Conservation (phyloP, 345 rosid genomes). For the Schrenkiella parvula region DNA sequence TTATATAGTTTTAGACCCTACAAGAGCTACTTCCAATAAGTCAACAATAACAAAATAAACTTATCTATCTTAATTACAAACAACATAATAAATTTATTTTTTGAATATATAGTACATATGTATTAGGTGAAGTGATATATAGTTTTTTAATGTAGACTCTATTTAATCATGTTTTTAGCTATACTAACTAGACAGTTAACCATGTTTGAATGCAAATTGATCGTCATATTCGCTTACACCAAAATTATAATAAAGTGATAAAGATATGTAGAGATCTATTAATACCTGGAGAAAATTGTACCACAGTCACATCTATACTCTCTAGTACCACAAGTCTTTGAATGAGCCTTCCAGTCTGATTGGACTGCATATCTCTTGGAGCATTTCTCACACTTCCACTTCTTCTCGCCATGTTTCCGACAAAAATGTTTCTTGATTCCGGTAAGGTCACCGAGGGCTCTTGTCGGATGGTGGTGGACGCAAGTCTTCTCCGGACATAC, state of each 20-base stretch:
- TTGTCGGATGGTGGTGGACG: slow-evolving; percentile 82
- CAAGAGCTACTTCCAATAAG: slow-evolving; percentile 10
- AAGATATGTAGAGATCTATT: neutral
- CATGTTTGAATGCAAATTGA: neutral
- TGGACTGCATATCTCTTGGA: slow-evolving; percentile 93
- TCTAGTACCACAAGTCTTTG: slow-evolving; percentile 93
- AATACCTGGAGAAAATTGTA: slow-evolving; percentile 78
- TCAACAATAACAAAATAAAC: neutral
- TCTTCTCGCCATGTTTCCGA: slow-evolving; percentile 96
- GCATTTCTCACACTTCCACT: slow-evolving; percentile 97
- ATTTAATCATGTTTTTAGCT: too few relatives aligned
- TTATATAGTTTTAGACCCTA: slow-evolving; percentile 15
- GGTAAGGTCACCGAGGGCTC: slow-evolving; percentile 96
- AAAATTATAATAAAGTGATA: neutral
- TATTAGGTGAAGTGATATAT: neutral
- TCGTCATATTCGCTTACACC: neutral
- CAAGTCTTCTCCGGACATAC: slow-evolving; percentile 93
- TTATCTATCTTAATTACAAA: neutral
- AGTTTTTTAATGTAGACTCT: too few relatives aligned
- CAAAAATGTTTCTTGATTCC: slow-evolving; percentile 97
- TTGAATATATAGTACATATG: neutral
- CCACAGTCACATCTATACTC: slow-evolving; percentile 98
- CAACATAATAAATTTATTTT: neutral
- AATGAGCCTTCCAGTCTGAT: slow-evolving; percentile 99
- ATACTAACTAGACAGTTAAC: neutral